Percentiles rank a stretch among this genome's conserved stretches.
Conservation (phyloP, 2,329 filamentous ascomycete species). For the Scopulariopsis brevicaulis region DNA sequence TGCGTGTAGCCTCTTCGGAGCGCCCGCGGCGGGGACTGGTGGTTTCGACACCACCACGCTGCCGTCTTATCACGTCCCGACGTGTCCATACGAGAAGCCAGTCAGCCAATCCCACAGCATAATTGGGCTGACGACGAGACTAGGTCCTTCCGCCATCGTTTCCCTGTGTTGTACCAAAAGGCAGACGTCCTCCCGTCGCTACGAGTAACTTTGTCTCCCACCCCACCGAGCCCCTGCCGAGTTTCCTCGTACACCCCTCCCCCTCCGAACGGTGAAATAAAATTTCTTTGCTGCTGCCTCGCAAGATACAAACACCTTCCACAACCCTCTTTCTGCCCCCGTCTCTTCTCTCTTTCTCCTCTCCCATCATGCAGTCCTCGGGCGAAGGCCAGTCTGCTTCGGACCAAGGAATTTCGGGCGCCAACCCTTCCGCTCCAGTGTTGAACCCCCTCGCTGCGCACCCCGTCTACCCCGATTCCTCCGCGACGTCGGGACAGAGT, state of each 20-base stretch:
- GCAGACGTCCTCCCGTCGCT: not conserved
- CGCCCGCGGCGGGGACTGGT: not conserved
- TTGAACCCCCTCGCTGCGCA: constrained; percentile 19
- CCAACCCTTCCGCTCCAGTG: constrained; percentile 11
- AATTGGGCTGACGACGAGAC: constrained; percentile 1
- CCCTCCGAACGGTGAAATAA: not conserved
- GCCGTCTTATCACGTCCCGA: not conserved
- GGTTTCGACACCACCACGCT: constrained; percentile 1
- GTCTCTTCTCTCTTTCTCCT: constrained; percentile 6
- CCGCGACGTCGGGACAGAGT: constrained; percentile 10
- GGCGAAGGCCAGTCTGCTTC: not conserved
- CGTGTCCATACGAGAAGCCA: not conserved
- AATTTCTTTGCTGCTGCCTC: constrained; percentile 2
- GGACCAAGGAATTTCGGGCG: not conserved
- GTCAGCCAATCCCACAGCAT: not conserved
- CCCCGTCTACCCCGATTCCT: constrained; percentile 16
- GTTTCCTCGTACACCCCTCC: not conserved
- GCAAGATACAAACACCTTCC: constrained; percentile 4
- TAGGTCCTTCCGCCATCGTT: not conserved
- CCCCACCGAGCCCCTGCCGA: not conserved
- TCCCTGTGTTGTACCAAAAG: not conserved
- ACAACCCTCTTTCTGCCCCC: not conserved
- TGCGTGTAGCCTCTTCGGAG: not conserved
- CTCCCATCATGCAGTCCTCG: constrained; percentile 14
- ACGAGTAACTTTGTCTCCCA: not conserved